Percentiles rank a stretch among this genome's conserved stretches.
Evolutionary conservation across 164 flowering plant species (phyloP).

Genomic region (Brasenia schreberi): DNA sequence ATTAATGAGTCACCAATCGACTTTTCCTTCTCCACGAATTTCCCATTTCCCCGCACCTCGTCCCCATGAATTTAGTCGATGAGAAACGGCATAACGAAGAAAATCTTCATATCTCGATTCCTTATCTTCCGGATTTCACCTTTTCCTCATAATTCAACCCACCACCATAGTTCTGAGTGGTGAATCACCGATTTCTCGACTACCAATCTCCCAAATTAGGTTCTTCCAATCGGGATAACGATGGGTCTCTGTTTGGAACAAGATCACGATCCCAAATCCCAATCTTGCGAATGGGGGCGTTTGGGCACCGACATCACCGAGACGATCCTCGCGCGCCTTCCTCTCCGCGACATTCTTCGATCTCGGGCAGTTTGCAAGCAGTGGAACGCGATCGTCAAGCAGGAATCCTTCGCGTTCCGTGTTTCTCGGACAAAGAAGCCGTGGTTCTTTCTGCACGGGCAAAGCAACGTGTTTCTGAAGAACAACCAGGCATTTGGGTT

Average conservation of each 20-base stretch:
- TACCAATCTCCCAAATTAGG: too few relatives aligned
- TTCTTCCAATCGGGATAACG: neutral
- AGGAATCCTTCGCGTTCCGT: constrained; percentile 22
- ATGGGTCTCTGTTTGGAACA: neutral
- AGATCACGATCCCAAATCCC: neutral
- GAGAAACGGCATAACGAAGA: too few relatives aligned
- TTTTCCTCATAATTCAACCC: too few relatives aligned
- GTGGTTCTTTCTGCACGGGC: constrained; percentile 57
- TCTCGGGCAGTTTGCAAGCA: constrained; percentile 45
- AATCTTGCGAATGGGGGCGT: constrained; percentile 4
- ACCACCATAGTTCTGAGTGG: too few relatives aligned
- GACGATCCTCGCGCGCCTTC: constrained; percentile 46
- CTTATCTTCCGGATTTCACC: too few relatives aligned
- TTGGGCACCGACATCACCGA: constrained; percentile 39
- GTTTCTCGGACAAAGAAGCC: constrained; percentile 22
- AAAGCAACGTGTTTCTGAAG: constrained; percentile 35
- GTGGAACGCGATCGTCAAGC: constrained; percentile 34
- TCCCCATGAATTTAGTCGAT: too few relatives aligned
- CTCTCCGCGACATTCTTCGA: constrained; percentile 38
- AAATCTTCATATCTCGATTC: too few relatives aligned
- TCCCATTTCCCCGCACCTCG: too few relatives aligned
- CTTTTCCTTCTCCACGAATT: too few relatives aligned
- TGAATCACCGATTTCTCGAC: too few relatives aligned
- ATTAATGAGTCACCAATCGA: too few relatives aligned
- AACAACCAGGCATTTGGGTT: constrained; percentile 62